These are phyloP conservation scores for Neofusicoccum umdonicola DNA, from an alignment of 2,329 filamentous ascomycete genomes.

Conservation along the genomic window DNA sequence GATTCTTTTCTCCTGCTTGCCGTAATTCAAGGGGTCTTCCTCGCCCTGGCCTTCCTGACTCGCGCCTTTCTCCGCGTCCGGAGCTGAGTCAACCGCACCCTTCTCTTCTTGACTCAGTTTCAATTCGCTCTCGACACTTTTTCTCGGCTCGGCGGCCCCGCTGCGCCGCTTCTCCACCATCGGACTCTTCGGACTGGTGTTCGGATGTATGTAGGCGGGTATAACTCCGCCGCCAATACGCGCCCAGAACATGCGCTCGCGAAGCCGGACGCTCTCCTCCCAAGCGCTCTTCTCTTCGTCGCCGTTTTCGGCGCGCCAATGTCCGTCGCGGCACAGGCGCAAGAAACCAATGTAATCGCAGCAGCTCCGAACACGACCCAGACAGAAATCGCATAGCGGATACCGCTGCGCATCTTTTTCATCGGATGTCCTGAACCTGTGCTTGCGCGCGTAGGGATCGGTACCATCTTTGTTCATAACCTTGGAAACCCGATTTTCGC, in stretches of 20 bases:
- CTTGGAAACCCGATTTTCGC: constrained; percentile 62
- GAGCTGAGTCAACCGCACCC: background rate
- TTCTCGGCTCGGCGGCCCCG: constrained; percentile 26
- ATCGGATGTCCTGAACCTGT: constrained; percentile 87
- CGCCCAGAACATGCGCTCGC: constrained; percentile 97
- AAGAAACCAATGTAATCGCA: constrained; percentile 93
- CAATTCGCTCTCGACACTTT: constrained; percentile 22
- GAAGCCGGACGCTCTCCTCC: constrained; percentile 87
- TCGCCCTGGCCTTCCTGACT: constrained; percentile 24
- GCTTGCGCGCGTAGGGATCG: constrained; percentile 69
- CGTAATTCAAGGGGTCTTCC: constrained; percentile 30
- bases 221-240: constrained; percentile 88
- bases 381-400: constrained; percentile 84
- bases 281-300: constrained; percentile 85
- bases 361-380: constrained; percentile 77
- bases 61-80: background rate
- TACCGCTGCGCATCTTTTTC: constrained; percentile 84
- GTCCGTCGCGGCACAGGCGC: constrained; percentile 85
- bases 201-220: constrained; percentile 50
- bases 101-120: constrained; percentile 9
- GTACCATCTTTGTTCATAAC: constrained; percentile 8
- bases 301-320: constrained; percentile 79
- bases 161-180: constrained; percentile 21
- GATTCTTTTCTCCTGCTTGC: constrained; percentile 31
- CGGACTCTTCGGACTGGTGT: constrained; percentile 31